Evolutionary conservation across 805 yeast species (phyloP).

Genomic region (Metschnikowia borealis): DNA sequence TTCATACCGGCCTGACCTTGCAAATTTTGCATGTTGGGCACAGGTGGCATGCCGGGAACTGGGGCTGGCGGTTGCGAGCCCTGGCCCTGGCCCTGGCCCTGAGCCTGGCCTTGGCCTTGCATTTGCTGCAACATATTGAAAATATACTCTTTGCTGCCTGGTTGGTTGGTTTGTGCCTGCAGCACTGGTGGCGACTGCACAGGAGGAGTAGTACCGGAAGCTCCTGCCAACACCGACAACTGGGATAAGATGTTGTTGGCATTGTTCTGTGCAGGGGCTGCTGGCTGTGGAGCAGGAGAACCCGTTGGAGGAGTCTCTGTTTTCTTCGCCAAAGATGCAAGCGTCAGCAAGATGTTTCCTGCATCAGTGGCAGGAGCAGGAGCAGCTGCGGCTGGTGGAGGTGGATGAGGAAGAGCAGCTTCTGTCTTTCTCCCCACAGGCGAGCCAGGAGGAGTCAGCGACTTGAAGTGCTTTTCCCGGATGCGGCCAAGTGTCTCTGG

Average conservation of each 20-base stretch:
- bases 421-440: conserved; percentile 39
- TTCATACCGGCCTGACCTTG: neutral
- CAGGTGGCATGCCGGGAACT: conserved; percentile 11
- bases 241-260: conserved; percentile 42
- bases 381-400: conserved; percentile 7
- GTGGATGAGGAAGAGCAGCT: neutral
- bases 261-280: conserved; percentile 17
- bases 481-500: conserved; percentile 51
- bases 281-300: conserved; percentile 19
- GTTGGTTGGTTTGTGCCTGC: conserved; percentile 14
- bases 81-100: conserved; percentile 13
- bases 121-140: conserved; percentile 54
- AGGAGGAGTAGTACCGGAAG: conserved; percentile 5
- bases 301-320: conserved; percentile 28
- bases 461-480: conserved; percentile 54
- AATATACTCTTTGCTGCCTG: conserved; percentile 33
- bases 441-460: conserved; percentile 67
- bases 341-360: conserved; percentile 63
- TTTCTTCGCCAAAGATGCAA: conserved; percentile 57
- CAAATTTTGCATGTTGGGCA: conserved; percentile 11
- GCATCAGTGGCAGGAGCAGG: conserved; percentile 37
- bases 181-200: conserved; percentile 13
- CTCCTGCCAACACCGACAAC: conserved; percentile 38
- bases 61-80: conserved; percentile 1
- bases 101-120: conserved; percentile 26